Evolutionary conservation across 805 yeast species (phyloP).

Genomic region (Sungouiozyma intestinalis): DNA sequence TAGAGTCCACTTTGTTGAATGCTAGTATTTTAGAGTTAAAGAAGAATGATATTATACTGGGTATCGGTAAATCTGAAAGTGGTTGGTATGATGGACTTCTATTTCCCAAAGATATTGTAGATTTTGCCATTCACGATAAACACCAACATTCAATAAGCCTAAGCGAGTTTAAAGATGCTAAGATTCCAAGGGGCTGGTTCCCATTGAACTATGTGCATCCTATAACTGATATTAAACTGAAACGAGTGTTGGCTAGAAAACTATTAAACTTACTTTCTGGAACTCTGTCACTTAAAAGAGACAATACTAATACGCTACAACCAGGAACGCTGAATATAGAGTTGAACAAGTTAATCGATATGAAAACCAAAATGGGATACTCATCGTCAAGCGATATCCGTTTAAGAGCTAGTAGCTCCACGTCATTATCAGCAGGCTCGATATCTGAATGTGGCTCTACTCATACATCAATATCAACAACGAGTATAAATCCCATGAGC

Average conservation of each 20-base stretch:
- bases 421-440: not conserved
- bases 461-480: not conserved
- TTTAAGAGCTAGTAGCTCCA: not conserved
- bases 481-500: not conserved
- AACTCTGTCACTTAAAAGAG: not conserved
- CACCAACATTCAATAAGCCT: not conserved
- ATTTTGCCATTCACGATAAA: not conserved
- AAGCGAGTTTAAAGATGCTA: constrained; percentile 14
- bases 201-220: constrained; percentile 44
- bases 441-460: not conserved
- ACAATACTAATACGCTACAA: not conserved
- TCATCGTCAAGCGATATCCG: not conserved
- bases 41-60: constrained; percentile 59
- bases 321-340: no score
- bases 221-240: constrained; percentile 3
- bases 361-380: not conserved
- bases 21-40: constrained; percentile 9
- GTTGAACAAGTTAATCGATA: no score
- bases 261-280: not conserved
- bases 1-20: not conserved
- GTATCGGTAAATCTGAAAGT: constrained; percentile 49
- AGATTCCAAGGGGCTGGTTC: constrained; percentile 68
- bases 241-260: not conserved
- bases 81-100: constrained; percentile 84
- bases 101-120: not conserved